phyloP scores from a whole-genome alignment of 306 rosid species.

The Medicago arabica region DNA sequence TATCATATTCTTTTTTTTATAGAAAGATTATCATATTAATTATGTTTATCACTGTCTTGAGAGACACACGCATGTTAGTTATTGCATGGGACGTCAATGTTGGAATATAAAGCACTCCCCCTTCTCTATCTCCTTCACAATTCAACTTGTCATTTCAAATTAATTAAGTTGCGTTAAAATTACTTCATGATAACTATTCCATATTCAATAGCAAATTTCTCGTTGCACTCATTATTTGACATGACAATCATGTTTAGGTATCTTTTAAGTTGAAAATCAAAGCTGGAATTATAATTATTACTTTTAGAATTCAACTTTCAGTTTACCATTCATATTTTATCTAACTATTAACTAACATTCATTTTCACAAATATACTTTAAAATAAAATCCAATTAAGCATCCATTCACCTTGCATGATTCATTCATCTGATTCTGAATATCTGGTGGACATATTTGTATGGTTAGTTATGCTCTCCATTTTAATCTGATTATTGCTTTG shows the following conservation, averaged over 20 bases:
- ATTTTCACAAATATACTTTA: conserved; percentile 20
- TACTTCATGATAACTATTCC: conserved; percentile 46
- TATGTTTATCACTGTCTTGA: neutral
- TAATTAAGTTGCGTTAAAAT: conserved; percentile 54
- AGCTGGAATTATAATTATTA: conserved; percentile 52
- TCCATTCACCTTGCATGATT: conserved; percentile 32
- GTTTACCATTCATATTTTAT: conserved; percentile 33
- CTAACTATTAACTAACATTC: no score
- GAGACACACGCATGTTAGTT: conserved; percentile 10
- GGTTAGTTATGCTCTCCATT: conserved; percentile 44
- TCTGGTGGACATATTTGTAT: conserved; percentile 46
- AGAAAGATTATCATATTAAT: neutral
- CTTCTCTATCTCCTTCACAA: conserved; percentile 34
- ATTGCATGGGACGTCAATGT: neutral
- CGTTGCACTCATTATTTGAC: conserved; percentile 46
- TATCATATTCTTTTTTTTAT: no score
- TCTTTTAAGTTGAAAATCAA: conserved; percentile 42
- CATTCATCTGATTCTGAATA: conserved; percentile 23
- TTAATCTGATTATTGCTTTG: neutral
- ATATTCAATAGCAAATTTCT: conserved; percentile 35
- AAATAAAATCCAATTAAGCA: conserved; percentile 35
- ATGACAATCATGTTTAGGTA: conserved; percentile 41
- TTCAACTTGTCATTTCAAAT: conserved; percentile 47
- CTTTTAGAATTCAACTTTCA: conserved; percentile 40
- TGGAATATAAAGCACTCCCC: conserved; percentile 43